Base-by-base conservation (phyloP, 2,329 filamentous ascomycete genomes). In the Fonsecaea erecta region DNA sequence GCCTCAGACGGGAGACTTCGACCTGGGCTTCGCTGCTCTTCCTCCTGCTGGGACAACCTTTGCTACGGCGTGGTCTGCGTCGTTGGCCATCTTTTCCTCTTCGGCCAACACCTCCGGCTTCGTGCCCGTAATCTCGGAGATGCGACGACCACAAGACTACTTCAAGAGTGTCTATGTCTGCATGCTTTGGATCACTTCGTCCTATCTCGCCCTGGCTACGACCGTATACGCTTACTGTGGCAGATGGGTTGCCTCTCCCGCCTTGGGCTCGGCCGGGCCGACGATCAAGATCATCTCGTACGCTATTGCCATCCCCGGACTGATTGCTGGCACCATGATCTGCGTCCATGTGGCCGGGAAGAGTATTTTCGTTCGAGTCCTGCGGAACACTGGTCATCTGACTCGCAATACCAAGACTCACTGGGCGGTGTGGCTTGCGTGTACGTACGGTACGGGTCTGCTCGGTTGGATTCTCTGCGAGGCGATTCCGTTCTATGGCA, bases 401-500 rank as follows among this genome's bases (percentile, higher is more conserved):
- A 82, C 84, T 68, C 73, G 76, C 16, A 84, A 84, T 72, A 83
- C 81, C 0, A 12, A 78, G 11, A 71, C 82, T 0, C 84, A 86
- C 68, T 85, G 83, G 83, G 73, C 71, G 0, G 81, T 80, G 0
- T 86, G 84, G 84, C 71, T 85, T 16, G 65, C 35, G 18, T 59
- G 56, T 28, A 59, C 56, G 2, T 59, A 48, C 26, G 56, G 56
- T 21, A 48, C 43, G 21, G 62, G 51, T 4, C 48, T 37, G 12
- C 43, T 65, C 6, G 51, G 57, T 4, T 85, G 83, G 68, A 73
- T 86, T 58, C 74, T 86, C 18, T 83, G 83, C 0, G 78, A 80
- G 24, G 81, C 81, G 0, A 83, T 86, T 28, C 83, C 84, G 0
- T 83, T 85, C 60, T 85, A 85, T 75, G 83, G 83, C 63, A 84